phyloP scores from a whole-genome alignment of 495 filamentous ascomycete species.

The Tuber indicum region DNA sequence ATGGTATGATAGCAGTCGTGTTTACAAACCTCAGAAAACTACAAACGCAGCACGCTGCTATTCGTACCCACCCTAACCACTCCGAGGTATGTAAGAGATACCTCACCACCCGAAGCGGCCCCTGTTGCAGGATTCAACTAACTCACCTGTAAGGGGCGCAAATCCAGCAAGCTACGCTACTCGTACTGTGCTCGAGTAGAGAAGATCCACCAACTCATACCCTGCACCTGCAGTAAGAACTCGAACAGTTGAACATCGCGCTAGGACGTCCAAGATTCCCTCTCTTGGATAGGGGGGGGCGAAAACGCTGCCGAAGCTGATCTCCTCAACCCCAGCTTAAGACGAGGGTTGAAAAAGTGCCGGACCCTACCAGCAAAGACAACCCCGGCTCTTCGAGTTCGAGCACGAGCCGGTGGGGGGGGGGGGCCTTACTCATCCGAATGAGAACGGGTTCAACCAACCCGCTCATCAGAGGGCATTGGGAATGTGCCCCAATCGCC shows the following conservation, averaged over 20 bases:
- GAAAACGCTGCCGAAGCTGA: not conserved
- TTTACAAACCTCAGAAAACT: too few relatives aligned
- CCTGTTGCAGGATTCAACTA: not conserved
- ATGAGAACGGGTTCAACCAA: not conserved
- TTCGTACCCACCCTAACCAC: not conserved
- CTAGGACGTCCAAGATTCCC: not conserved
- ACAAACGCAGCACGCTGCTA: too few relatives aligned
- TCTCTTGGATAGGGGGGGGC: not conserved
- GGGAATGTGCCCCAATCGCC: not conserved
- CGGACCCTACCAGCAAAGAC: not conserved
- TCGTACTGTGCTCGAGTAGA: too few relatives aligned
- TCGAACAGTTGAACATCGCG: not conserved
- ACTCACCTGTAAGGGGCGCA: not conserved
- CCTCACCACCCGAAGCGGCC: not conserved
- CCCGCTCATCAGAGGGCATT: not conserved
- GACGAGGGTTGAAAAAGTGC: too few relatives aligned
- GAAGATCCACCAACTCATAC: not conserved
- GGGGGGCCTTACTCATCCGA: not conserved
- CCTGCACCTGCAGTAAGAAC: too few relatives aligned
- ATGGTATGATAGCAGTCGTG: too few relatives aligned
- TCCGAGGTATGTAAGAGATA: not conserved
- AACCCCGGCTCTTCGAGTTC: not conserved
- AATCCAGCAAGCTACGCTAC: not conserved
- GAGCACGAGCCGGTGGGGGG: not conserved
- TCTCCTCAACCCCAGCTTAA: not conserved